Conservation (phyloP, 805 yeast genomes). For the Zygotorulaspora danielsina region DNA sequence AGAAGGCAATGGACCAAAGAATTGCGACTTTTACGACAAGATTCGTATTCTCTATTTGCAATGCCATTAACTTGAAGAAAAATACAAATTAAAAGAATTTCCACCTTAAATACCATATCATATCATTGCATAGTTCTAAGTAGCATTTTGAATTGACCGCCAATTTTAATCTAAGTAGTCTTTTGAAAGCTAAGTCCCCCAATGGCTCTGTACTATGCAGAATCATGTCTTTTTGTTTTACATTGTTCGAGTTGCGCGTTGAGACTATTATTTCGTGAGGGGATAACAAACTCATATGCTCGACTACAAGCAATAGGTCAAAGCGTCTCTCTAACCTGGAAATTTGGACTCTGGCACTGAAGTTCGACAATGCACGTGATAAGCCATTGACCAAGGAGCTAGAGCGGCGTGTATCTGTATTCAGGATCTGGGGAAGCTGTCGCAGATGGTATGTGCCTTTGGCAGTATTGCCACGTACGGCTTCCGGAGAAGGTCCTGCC, state of each 20-base stretch:
- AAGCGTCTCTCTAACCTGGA: slow-evolving; percentile 3
- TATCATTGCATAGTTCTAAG: slow-evolving; percentile 16
- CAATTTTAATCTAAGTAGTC: slow-evolving; percentile 5
- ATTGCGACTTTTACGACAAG: slow-evolving; percentile 35
- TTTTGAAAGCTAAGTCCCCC: background rate
- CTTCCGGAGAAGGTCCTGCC: background rate
- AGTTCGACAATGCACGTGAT: background rate
- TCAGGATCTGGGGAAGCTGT: background rate
- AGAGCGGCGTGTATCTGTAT: background rate
- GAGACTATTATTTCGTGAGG: slow-evolving; percentile 11
- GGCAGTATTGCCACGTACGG: background rate
- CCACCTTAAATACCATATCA: slow-evolving; percentile 23
- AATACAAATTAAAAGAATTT: slow-evolving; percentile 22
- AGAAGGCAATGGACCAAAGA: slow-evolving; percentile 44
- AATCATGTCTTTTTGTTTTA: background rate
- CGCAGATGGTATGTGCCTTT: background rate
- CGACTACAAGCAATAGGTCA: slow-evolving; percentile 8
- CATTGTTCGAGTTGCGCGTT: background rate
- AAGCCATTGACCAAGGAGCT: slow-evolving; percentile 2
- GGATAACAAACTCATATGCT: slow-evolving; percentile 3
- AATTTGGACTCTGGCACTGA: slow-evolving; percentile 4
- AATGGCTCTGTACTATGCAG: slow-evolving; percentile 9
- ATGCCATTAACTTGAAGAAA: slow-evolving; percentile 22
- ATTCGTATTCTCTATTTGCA: slow-evolving; percentile 34
- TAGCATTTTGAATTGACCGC: slow-evolving; percentile 19